phyloP scores from a whole-genome alignment of 192 early-diverging fungal genomes.

The Glomus cerebriforme region DNA sequence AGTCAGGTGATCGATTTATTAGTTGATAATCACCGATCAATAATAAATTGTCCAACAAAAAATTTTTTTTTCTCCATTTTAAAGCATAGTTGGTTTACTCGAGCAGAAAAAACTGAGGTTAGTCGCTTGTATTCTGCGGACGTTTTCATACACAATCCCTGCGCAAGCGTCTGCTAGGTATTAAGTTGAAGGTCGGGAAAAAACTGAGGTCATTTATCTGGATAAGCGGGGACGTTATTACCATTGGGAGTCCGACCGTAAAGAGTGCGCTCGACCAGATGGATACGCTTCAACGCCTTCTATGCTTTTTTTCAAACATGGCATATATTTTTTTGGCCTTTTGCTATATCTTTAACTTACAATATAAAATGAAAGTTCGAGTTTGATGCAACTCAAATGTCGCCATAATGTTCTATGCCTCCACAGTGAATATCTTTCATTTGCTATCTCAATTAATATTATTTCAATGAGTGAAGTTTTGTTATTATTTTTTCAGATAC shows the following conservation, averaged over 20 bases:
- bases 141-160: neutral
- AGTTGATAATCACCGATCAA: too few species aligned
- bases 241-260: conserved; percentile 20
- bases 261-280: conserved; percentile 29
- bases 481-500: neutral
- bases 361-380: too few species aligned
- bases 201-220: conserved; percentile 3
- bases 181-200: conserved; percentile 13
- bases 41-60: too few species aligned
- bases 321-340: too few species aligned
- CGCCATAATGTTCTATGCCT: neutral
- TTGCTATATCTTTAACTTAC: conserved; percentile 9
- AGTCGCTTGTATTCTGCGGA: neutral
- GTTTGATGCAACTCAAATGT: too few species aligned
- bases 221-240: conserved; percentile 28
- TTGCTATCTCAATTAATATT: neutral
- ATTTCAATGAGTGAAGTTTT: neutral
- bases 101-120: neutral
- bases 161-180: neutral
- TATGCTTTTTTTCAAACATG: conserved; percentile 23
- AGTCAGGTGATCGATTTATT: too few species aligned
- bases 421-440: neutral
- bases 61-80: too few species aligned
- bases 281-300: conserved; percentile 31
- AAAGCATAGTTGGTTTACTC: neutral